phyloP scores from a whole-genome alignment of 2,329 filamentous ascomycete species.

The Alternaria atra region DNA sequence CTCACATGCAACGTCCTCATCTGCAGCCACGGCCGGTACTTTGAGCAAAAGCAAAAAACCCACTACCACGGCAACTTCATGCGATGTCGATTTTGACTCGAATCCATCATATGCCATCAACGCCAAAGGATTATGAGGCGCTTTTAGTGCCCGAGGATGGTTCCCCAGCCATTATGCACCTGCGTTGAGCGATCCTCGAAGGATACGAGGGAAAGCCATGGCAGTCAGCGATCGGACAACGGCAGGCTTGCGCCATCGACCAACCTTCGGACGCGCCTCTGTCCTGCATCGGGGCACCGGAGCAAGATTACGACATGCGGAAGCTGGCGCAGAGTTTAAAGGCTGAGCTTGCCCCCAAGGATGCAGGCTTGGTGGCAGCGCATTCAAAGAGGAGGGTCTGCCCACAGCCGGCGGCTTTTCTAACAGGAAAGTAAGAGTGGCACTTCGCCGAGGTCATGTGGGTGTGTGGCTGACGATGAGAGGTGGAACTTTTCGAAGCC shows the following conservation, averaged over 20 bases:
- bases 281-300: slow-evolving; percentile 9
- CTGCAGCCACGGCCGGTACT: slow-evolving; percentile 15
- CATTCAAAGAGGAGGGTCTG: slow-evolving; percentile 1
- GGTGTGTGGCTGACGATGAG: slow-evolving; percentile 22
- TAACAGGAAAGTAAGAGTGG: slow-evolving; percentile 5
- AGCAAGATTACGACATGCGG: slow-evolving; percentile 24
- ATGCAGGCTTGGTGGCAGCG: slow-evolving; percentile 5
- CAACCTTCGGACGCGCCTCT: slow-evolving; percentile 22
- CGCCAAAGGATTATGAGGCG: slow-evolving; percentile 44
- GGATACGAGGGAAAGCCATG: slow-evolving; percentile 23
- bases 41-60: slow-evolving; percentile 14
- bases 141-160: slow-evolving; percentile 39
- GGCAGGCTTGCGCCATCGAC: slow-evolving; percentile 29
- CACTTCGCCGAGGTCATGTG: slow-evolving; percentile 15
- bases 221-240: slow-evolving; percentile 30
- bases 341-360: slow-evolving; percentile 11
- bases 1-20: slow-evolving; percentile 14
- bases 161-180: slow-evolving; percentile 24
- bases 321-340: slow-evolving; percentile 15
- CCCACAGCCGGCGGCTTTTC: slow-evolving; percentile 11
- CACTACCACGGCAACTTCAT: slow-evolving; percentile 6
- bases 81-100: slow-evolving; percentile 31
- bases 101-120: slow-evolving; percentile 29
- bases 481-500: slow-evolving; percentile 30
- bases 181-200: slow-evolving; percentile 16